Conservation (phyloP, 805 yeast genomes). For the Wickerhamomyces bovis region DNA sequence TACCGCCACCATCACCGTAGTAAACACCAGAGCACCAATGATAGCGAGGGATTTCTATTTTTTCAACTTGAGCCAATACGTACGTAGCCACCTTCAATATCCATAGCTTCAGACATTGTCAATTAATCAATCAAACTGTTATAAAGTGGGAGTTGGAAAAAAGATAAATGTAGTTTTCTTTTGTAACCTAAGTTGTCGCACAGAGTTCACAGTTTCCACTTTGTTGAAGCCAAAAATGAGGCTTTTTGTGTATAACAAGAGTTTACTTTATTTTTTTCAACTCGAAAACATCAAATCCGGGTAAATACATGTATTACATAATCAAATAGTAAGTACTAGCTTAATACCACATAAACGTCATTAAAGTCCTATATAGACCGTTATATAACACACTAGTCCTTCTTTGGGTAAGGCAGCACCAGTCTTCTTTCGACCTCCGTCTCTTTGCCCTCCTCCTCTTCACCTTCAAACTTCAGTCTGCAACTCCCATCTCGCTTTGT, state of each 20-base stretch:
- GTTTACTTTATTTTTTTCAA: too few relatives aligned
- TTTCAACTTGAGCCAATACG: neutral
- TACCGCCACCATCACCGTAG: neutral
- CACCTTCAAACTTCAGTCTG: conserved; percentile 85
- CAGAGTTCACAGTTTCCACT: too few relatives aligned
- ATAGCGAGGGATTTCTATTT: neutral
- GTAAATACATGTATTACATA: neutral
- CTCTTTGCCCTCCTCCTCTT: conserved; percentile 92
- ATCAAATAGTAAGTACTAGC: too few relatives aligned
- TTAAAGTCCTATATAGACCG: too few relatives aligned
- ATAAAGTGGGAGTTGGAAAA: too few relatives aligned
- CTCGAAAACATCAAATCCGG: neutral
- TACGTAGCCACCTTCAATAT: conserved; percentile 3
- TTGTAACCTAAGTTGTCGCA: too few relatives aligned
- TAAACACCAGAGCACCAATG: neutral
- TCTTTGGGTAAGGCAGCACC: conserved; percentile 67
- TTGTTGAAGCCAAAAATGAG: too few relatives aligned
- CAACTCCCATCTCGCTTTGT: conserved; percentile 69
- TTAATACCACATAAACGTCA: neutral
- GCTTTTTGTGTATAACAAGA: too few relatives aligned
- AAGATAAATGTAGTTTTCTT: too few relatives aligned
- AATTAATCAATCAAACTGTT: neutral
- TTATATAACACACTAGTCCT: conserved; percentile 1
- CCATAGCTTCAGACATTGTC: conserved; percentile 4
- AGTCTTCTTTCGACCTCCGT: conserved; percentile 84